These are phyloP conservation scores for Lentinula boryana DNA, from an alignment of 768 basidiomycete species.

Conservation along the genomic window DNA sequence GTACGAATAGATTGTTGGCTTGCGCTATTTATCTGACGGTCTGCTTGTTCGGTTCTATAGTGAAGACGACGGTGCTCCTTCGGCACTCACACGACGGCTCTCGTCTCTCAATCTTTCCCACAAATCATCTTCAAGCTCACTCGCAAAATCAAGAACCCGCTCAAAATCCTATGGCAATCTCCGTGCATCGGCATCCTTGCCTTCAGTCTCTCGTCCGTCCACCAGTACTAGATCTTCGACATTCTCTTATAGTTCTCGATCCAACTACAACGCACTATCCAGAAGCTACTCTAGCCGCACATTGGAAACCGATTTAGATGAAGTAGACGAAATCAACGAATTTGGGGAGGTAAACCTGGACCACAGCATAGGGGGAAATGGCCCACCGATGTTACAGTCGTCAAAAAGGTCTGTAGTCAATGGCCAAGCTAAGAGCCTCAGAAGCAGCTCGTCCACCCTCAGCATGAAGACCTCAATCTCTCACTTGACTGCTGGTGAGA, in stretches of 20 bases:
- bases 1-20: slow-evolving; percentile 13
- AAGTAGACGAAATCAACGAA: not conserved
- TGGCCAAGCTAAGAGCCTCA: not conserved
- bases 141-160: slow-evolving; percentile 16
- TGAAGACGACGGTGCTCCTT: slow-evolving; percentile 72
- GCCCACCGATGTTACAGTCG: not conserved
- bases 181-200: not conserved
- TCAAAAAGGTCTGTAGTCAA: not conserved
- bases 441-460: not conserved
- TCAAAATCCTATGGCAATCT: slow-evolving; percentile 3
- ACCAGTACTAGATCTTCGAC: not conserved
- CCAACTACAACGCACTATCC: not conserved
- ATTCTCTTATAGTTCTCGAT: not conserved
- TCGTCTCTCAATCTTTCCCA: slow-evolving; percentile 49
- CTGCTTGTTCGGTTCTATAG: slow-evolving; percentile 23
- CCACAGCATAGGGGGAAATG: not conserved
- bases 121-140: slow-evolving; percentile 38
- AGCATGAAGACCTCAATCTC: not conserved
- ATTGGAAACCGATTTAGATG: slow-evolving; percentile 1
- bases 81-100: slow-evolving; percentile 56
- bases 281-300: not conserved
- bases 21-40: slow-evolving; percentile 5
- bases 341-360: not conserved
- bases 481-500: not conserved
- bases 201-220: not conserved